Percentiles rank a stretch among this genome's conserved stretches.
phyloP scores from a whole-genome alignment of 2,329 filamentous ascomycete species.

The Xylariaceae sp. region DNA sequence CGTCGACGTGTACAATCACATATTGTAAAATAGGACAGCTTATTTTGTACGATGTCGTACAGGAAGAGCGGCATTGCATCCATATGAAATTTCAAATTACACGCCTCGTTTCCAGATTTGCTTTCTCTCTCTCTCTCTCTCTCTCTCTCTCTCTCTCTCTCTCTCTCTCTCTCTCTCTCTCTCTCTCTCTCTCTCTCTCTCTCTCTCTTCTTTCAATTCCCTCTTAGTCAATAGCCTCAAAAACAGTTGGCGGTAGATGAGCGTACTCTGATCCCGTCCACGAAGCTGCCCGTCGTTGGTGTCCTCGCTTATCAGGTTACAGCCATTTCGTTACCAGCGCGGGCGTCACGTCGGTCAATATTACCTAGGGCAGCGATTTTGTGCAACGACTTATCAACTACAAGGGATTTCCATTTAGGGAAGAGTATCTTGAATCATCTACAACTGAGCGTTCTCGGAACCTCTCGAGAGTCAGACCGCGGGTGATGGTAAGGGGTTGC shows the following conservation, averaged over 20 bases:
- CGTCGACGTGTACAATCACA: neutral
- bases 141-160: too few species aligned
- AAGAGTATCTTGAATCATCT: neutral
- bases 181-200: too few species aligned
- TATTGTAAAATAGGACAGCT: slow-evolving; percentile 11
- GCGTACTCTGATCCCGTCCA: neutral
- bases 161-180: too few species aligned
- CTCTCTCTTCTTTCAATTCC: neutral
- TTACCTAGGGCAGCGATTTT: slow-evolving; percentile 8
- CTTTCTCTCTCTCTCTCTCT: neutral
- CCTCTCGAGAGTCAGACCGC: neutral
- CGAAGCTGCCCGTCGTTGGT: slow-evolving; percentile 8
- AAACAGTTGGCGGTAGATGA: slow-evolving; percentile 5
- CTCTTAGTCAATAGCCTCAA: neutral
- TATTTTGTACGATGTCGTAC: slow-evolving; percentile 9
- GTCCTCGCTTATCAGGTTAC: slow-evolving; percentile 14
- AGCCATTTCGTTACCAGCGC: slow-evolving; percentile 12
- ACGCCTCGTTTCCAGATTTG: neutral
- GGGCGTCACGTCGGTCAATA: slow-evolving; percentile 21
- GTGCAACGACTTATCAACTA: slow-evolving; percentile 7
- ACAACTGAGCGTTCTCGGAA: neutral
- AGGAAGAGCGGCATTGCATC: neutral
- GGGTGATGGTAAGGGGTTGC: neutral
- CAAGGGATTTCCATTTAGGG: slow-evolving; percentile 15
- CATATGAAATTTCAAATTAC: neutral